Evolutionary conservation across 176 grass and related monocot genomes (phyloP).

Genomic region (Ensete glaucum): DNA sequence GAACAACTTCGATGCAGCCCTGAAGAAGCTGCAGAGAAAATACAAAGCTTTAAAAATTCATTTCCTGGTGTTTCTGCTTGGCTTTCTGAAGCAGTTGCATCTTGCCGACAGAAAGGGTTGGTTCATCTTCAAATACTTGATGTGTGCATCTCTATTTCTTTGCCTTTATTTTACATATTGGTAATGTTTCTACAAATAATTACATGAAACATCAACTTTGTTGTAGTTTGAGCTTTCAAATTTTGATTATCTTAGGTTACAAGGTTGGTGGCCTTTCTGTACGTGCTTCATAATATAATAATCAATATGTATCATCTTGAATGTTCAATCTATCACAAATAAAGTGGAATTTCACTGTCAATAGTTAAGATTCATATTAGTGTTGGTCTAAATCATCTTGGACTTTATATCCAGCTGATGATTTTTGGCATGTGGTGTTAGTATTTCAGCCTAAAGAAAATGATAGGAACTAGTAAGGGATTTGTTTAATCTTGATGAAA

Average conservation of each 20-base stretch:
- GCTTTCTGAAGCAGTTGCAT: conserved; percentile 67
- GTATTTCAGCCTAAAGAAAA: not conserved
- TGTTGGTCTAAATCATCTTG: not conserved
- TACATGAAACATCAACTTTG: too few species aligned
- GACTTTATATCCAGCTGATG: not conserved
- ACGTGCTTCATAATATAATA: not conserved
- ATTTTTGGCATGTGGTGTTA: not conserved
- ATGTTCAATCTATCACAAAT: not conserved
- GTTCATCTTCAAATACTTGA: conserved; percentile 26
- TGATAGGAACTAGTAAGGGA: too few species aligned
- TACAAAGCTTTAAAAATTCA: conserved; percentile 67
- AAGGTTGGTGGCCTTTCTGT: not conserved
- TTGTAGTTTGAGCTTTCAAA: too few species aligned
- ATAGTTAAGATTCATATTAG: not conserved
- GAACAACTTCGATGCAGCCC: conserved; percentile 79
- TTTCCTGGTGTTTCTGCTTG: conserved; percentile 79
- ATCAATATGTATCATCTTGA: not conserved
- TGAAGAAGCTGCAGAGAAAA: conserved; percentile 68
- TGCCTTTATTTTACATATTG: conserved; percentile 9
- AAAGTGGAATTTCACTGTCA: not conserved
- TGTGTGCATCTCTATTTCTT: not conserved
- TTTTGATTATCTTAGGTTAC: too few species aligned
- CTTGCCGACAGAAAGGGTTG: conserved; percentile 80
- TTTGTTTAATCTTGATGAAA: too few species aligned
- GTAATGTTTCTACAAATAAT: not conserved